phyloP scores from a whole-genome alignment of 306 rosid species.

The Casuarina glauca region DNA sequence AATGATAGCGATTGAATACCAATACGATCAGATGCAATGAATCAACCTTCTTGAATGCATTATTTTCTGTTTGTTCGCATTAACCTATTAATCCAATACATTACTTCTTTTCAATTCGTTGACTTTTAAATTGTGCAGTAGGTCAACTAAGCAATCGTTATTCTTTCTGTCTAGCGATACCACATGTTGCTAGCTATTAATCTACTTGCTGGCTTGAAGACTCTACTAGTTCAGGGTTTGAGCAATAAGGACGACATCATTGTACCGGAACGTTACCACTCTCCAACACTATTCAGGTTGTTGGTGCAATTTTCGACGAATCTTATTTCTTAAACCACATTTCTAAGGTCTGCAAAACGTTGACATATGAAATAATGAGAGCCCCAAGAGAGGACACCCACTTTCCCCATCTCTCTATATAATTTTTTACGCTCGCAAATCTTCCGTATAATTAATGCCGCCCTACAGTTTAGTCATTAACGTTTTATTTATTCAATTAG shows the following conservation, averaged over 20 bases:
- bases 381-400: slow-evolving; percentile 9
- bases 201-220: not conserved
- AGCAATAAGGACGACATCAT: not conserved
- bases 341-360: not conserved
- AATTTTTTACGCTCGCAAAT: not conserved
- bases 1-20: not conserved
- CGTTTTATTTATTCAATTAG: no score
- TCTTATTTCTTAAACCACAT: not conserved
- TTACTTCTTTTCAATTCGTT: not conserved
- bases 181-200: not conserved
- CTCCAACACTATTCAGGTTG: not conserved
- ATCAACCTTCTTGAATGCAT: not conserved
- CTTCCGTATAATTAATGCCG: not conserved
- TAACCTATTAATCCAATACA: not conserved
- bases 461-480: no score
- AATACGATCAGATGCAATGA: slow-evolving; percentile 24
- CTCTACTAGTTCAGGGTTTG: not conserved
- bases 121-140: slow-evolving; percentile 18
- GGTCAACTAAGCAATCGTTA: slow-evolving; percentile 31
- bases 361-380: not conserved
- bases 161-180: not conserved
- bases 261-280: not conserved
- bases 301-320: not conserved
- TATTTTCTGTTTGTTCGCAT: not conserved
- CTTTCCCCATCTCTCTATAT: not conserved